Percentiles rank a stretch among this genome's conserved stretches.
Conservation (phyloP, 306 rosid genomes). For the Gastrolobium villosum region DNA sequence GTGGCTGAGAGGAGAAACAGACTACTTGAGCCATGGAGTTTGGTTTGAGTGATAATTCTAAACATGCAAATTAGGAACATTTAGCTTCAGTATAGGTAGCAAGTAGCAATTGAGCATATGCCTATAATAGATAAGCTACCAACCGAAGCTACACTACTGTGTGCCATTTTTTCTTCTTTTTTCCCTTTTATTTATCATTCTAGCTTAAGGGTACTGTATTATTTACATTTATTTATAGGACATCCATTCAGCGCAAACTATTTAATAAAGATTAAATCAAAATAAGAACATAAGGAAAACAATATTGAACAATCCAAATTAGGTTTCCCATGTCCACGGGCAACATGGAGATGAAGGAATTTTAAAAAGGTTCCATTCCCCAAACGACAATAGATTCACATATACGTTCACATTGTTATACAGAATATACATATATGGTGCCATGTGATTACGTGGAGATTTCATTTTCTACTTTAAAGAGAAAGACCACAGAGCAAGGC, state of each 20-base stretch:
- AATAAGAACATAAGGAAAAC: background rate
- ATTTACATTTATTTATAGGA: background rate
- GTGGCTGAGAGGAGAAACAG: background rate
- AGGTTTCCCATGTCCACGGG: background rate
- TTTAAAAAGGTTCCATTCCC: too few relatives aligned
- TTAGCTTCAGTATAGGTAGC: background rate
- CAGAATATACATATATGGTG: too few relatives aligned
- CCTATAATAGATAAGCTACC: background rate
- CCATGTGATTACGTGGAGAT: too few relatives aligned
- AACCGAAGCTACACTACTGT: background rate
- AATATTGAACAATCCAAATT: background rate
- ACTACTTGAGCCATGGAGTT: background rate
- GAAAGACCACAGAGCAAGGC: too few relatives aligned
- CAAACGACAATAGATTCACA: too few relatives aligned
- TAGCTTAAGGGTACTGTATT: background rate
- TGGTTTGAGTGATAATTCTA: background rate
- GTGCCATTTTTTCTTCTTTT: too few relatives aligned
- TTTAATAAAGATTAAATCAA: background rate
- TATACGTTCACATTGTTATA: too few relatives aligned
- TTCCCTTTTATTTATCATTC: too few relatives aligned
- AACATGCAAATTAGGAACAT: background rate
- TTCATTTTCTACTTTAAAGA: too few relatives aligned
- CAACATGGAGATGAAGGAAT: background rate
- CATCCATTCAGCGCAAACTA: background rate
- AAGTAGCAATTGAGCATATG: background rate